These are phyloP conservation scores for Pichia sporocuriosa DNA, from an alignment of 805 yeast genomes.

Conservation along the genomic window DNA sequence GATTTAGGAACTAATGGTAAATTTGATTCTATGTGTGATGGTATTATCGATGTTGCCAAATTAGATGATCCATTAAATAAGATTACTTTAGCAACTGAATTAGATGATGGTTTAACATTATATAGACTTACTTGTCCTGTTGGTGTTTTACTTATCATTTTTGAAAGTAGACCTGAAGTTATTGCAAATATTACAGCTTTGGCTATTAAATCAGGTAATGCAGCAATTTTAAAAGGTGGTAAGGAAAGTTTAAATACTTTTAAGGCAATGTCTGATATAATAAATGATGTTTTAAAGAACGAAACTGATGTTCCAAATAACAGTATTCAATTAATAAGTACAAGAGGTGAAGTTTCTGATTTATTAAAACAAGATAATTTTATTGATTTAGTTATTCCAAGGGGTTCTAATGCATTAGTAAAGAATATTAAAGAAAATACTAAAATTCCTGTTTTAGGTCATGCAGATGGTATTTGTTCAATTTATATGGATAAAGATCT, in stretches of 20 bases:
- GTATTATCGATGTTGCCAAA: constrained; percentile 83
- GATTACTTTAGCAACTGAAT: constrained; percentile 69
- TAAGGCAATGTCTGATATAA: constrained; percentile 67
- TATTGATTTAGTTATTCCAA: constrained; percentile 92
- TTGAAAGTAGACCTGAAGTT: constrained; percentile 96
- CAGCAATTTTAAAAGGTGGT: constrained; percentile 96
- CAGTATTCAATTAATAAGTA: constrained; percentile 80
- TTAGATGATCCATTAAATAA: constrained; percentile 93
- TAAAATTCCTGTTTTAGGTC: constrained; percentile 95
- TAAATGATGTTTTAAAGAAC: constrained; percentile 47
- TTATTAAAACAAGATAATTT: constrained; percentile 77
- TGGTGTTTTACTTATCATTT: constrained; percentile 86
- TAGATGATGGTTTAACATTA: constrained; percentile 84
- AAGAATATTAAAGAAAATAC: constrained; percentile 79
- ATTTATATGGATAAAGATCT: constrained; percentile 75
- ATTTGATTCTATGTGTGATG: constrained; percentile 90
- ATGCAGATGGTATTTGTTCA: constrained; percentile 97
- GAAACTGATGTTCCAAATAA: constrained; percentile 70
- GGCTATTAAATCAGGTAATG: constrained; percentile 93
- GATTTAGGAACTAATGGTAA: constrained; percentile 80
- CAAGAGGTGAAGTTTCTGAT: constrained; percentile 86
- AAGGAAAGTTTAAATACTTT: constrained; percentile 87
- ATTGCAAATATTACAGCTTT: constrained; percentile 95
- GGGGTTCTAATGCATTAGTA: constrained; percentile 95
- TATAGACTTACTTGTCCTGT: constrained; percentile 88